Evolutionary conservation across 495 filamentous ascomycete species (phyloP), one percentile per base, ranked within the genome.

Genomic region (Neurospora sp.): DNA sequence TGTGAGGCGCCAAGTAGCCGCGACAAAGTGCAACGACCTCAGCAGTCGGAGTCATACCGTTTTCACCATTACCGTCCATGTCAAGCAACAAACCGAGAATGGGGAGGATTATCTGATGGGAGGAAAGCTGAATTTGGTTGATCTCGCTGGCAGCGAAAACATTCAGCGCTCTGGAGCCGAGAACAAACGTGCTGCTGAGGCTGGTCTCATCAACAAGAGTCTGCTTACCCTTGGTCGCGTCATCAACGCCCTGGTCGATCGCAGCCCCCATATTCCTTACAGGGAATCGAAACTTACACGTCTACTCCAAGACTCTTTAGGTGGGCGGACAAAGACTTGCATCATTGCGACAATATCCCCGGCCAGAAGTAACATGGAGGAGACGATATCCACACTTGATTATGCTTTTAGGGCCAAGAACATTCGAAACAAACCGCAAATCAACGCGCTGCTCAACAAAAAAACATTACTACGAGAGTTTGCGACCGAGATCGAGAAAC

Each of bases 361-460:
- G 8, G 92, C 94, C 7, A 94, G 94, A 79, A 94, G 90, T 83
- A 99, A 98, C 77, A 86, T 98, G 17, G 96, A 99, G 77, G 96
- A 99, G 80, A 99, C 96, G 0, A 98, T 98, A 70, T 98, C 95
- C 2, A 98, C 96, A 0, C 86, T 99, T 4, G 96, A 99, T 80
- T 99, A 99, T 79, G 96, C 96, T 11, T 97, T 98, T 80, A 88
- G 96, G 28, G 96, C 96, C 4, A 99, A 99, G 84, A 97, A 98
- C 77, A 99, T 99, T 74, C 92, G 93, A 28, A 99, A 99, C 81
- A 97, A 98, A 80, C 96, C 96, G 5, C 96, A 99, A 78, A 88
- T 96, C 77, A 98, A 98, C 80, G 92, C 92, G 39, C 88, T 92
- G 77, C 88, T 97, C 71, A 93, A 92, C 21, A 99, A 98, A 81